Conservation (phyloP, 192 early-diverging fungal species). For the Gigaspora rosea region DNA sequence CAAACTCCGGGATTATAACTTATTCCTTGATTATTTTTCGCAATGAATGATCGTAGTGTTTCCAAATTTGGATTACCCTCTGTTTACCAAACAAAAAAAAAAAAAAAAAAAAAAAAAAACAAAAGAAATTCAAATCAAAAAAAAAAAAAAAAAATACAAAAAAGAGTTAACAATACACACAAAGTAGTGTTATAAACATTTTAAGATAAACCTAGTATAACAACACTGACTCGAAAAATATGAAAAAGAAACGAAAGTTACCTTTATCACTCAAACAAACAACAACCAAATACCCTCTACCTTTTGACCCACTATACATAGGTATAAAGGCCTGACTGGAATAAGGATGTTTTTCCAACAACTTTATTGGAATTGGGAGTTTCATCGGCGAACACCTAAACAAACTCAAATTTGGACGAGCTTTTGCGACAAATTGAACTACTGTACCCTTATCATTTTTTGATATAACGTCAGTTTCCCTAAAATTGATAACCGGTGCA, state of each 20-base stretch:
- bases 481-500: conserved; percentile 60
- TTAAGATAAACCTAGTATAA: background rate
- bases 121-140: background rate
- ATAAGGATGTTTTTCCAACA: conserved; percentile 84
- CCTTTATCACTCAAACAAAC: conserved; percentile 73
- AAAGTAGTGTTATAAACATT: background rate
- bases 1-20: conserved; percentile 82
- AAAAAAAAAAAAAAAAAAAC: background rate
- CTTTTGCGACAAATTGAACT: conserved; percentile 16
- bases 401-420: conserved; percentile 70
- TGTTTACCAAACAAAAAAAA: background rate
- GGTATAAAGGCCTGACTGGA: conserved; percentile 88
- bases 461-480: conserved; percentile 37
- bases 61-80: conserved; percentile 72
- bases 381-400: conserved; percentile 58
- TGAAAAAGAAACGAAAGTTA: background rate
- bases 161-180: too few species aligned
- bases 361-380: conserved; percentile 58
- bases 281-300: conserved; percentile 70
- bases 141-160: background rate
- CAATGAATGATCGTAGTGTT: conserved; percentile 77
- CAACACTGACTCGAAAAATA: too few species aligned
- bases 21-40: conserved; percentile 71
- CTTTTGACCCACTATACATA: conserved; percentile 52
- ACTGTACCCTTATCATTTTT: conserved; percentile 40